Base-by-base conservation (phyloP, 441 rosid species). In the Arabidopsis lyrata region DNA sequence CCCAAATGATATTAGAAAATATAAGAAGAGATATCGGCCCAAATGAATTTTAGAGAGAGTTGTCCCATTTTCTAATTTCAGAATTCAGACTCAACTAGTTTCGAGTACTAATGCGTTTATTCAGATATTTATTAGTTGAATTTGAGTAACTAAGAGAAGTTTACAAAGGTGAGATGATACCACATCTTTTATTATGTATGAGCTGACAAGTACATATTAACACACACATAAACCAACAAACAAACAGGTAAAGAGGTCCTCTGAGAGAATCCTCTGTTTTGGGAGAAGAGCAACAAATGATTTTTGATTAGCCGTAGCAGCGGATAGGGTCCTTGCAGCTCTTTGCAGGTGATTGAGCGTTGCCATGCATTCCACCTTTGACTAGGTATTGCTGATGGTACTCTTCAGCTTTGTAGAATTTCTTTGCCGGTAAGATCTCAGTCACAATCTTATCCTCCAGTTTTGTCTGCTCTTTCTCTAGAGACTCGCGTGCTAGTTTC, bases 251-350 rank as follows among this genome's bases (percentile, higher is more conserved):
- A 41, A 41, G 11, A 34, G 4, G 36, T 54, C 36, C 5, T 54
- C 5, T 27, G 57, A 61, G 57, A 71, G 15, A 10, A 9, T 55
- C 60, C 54, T 74, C 61, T 74, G 61, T 74, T 74, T 57, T 42
- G 63, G 11, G 8, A 8, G 35, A 15, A 57, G 72, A 36, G 18
- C 22, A 58, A 56, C 24, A 31, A 52, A 42, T 32, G 31, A 39
- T 32, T 50, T n/a, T 50, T 13, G 22, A n/a, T 84, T 83, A 93
- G 70, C 95, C 98, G 11, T 88, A 91, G 90, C 96, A 93, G 60
- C 88, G 81, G 70, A 93, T 93, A 3, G 95, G 90, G 61, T 91
- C 96, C 11, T 87, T 90, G 88, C 98, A 93, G 66, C 90, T 88
- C 74, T 93, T 89, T 49, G 78, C 87, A 41, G 88, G 20, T 49